Evolutionary conservation across 345 rosid genomes (phyloP), one percentile per base, ranked within the genome.

Genomic region (Eutrema japonicum): DNA sequence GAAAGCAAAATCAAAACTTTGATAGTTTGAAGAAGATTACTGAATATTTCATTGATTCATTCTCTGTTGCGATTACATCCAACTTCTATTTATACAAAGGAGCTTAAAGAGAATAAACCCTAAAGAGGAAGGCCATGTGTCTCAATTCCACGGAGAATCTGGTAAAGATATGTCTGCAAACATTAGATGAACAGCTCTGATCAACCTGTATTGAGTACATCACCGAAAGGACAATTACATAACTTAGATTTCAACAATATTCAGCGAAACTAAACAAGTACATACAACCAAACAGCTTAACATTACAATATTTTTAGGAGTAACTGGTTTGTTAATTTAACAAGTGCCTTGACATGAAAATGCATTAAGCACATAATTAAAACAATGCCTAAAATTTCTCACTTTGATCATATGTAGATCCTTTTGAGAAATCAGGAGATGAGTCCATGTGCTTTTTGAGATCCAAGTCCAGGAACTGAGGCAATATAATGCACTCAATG

Each of bases 391-490:
- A 32, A 32, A 46, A 65, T 65, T 54, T 72, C 61, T 87, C 76
- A 95, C 99, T 84, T 95, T 95, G 59, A 90, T 79, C 65, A 83
- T 68, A 70, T 87, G 89, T 18, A 87, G 88, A 78, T 95, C 91
- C 85, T 18, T 88, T 85, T 6, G 96, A 80, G 74, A 95, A 95
- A 45, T 95, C 97, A 46, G 98, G 98, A 74, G 82, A 81, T 27
- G 94, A 88, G 74, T 95, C 99, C 99, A 95, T 95, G 77, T 90
- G 94, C 85, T 90, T 95, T 86, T 95, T 95, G 85, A 95, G 83
- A 83, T 95, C 99, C 87, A 95, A 81, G 78, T 95, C 99, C 50
- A 95, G 86, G 75, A 90, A 95, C 88, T 95, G 98, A 70, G 22
- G 22, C 22, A 18, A 30, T 40, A 11, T 40, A 41, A 10, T 3